phyloP scores from a whole-genome alignment of 257 asterid species.

The Ehretia macrophylla region DNA sequence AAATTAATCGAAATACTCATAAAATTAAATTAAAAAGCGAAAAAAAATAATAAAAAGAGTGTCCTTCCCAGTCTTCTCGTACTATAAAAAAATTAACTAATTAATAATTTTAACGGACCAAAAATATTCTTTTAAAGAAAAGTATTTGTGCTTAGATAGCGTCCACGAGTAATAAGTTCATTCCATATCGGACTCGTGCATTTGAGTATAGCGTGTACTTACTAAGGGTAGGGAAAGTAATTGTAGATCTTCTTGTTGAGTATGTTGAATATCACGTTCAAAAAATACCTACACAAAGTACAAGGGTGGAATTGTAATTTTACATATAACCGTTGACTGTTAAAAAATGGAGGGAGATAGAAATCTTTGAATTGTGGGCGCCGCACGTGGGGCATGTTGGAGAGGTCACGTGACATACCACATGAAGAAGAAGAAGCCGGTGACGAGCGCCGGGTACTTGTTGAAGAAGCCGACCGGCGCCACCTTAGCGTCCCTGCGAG shows the following conservation, averaged over 20 bases:
- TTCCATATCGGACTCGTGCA: no score
- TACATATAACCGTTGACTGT: constrained; percentile 1
- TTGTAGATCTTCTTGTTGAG: constrained; percentile 98
- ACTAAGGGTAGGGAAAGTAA: constrained; percentile 97
- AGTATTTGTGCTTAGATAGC: no score
- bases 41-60: no score
- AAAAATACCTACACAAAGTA: constrained; percentile 48
- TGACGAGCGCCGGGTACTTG: constrained; percentile 67
- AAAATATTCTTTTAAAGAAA: no score
- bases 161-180: no score
- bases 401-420: constrained; percentile 49
- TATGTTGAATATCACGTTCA: constrained; percentile 94
- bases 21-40: no score
- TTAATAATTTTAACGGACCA: no score
- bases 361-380: constrained; percentile 6
- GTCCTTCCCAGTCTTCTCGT: no score
- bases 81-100: no score
- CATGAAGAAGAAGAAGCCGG: constrained; percentile 98
- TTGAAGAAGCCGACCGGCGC: constrained; percentile 53
- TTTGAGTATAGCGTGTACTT: constrained; percentile 19
- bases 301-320: not conserved
- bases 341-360: not conserved
- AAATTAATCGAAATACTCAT: not conserved
- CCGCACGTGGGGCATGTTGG: no score
- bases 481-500: constrained; percentile 54